phyloP scores from a whole-genome alignment of 805 yeast genomes.

The Candida insectalens region DNA sequence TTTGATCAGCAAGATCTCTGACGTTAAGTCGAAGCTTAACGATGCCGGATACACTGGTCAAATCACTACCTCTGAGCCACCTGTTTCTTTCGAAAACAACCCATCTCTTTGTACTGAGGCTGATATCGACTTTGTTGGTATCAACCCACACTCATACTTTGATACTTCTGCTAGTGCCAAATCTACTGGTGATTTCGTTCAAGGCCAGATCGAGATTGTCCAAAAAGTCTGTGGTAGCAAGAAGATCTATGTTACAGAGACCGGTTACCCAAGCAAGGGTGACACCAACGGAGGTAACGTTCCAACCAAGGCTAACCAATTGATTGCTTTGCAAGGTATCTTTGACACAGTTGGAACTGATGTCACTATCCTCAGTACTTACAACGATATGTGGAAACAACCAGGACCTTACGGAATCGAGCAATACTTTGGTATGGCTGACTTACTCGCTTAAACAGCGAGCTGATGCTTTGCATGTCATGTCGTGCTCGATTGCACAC shows the following conservation, averaged over 20 bases:
- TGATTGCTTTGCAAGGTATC: slow-evolving; percentile 55
- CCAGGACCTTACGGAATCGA: slow-evolving; percentile 83
- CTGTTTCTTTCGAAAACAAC: slow-evolving; percentile 54
- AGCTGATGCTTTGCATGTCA: background rate
- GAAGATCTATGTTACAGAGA: slow-evolving; percentile 62
- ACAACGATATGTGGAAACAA: slow-evolving; percentile 74
- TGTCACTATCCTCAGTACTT: slow-evolving; percentile 70
- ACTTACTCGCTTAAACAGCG: slow-evolving; percentile 10
- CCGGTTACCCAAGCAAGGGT: slow-evolving; percentile 84
- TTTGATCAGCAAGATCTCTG: slow-evolving; percentile 52
- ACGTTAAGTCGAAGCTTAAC: slow-evolving; percentile 48
- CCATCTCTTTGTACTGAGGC: slow-evolving; percentile 63
- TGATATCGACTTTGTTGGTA: slow-evolving; percentile 73
- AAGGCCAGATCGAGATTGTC: slow-evolving; percentile 50
- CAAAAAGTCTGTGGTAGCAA: slow-evolving; percentile 41
- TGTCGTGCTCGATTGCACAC: no score
- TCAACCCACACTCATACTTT: slow-evolving; percentile 83
- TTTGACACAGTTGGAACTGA: slow-evolving; percentile 48
- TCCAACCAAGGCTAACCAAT: slow-evolving; percentile 65
- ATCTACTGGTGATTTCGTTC: slow-evolving; percentile 62
- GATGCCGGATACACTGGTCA: slow-evolving; percentile 70
- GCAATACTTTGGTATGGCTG: slow-evolving; percentile 70
- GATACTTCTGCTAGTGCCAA: slow-evolving; percentile 51
- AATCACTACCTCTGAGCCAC: slow-evolving; percentile 84
- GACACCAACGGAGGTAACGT: slow-evolving; percentile 59